Evolutionary conservation across 495 filamentous ascomycete species (phyloP), one percentile per base, ranked within the genome.

Genomic region (Trichoderma reesei): DNA sequence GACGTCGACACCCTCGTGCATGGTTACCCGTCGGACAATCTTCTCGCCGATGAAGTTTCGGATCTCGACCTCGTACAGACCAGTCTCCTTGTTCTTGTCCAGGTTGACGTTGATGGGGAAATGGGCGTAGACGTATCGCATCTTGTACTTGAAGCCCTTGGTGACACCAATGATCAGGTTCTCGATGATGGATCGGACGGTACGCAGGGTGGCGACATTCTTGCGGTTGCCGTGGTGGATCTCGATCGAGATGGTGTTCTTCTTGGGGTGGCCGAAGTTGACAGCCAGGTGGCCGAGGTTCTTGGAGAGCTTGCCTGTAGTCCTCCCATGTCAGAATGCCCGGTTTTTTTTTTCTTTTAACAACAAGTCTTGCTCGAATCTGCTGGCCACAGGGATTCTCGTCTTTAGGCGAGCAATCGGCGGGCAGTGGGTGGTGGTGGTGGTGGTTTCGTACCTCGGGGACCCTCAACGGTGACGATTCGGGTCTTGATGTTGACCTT

Each of bases 31-130:
- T 72, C 94, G 92, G 73, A 98, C 90, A 76, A 96, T 93, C 90
- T 98, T 98, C 89, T 98, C 94, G 76, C 94, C 94, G 73, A 98
- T 85, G 85, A 98, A 98, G 85, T 98, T 98, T 75, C 93, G 86
- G 80, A 98, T 98, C 86, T 98, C 95, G 78, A 98, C 88, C 78
- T 96, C 90, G 73, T 73, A 87, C 68, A 85, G 76, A 63, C 89
- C 92, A 68, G 91, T 94, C 83, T 98, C 92, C 70, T 77, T 76
- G 85, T 95, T 94, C 88, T 95, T 92, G 66, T 98, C 91, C 69
- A 98, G 80, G 84, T 98, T 98, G 78, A 98, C 94, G 85, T 98
- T 98, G 90, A 98, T 98, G 76, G 94, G 94, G 77, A 98, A 98
- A 86, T 98, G 94, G 72, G 94, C 94, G 78, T 98, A 98, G 81